Base-by-base conservation (phyloP, 129 eudicot species). In the Calendula officinalis region DNA sequence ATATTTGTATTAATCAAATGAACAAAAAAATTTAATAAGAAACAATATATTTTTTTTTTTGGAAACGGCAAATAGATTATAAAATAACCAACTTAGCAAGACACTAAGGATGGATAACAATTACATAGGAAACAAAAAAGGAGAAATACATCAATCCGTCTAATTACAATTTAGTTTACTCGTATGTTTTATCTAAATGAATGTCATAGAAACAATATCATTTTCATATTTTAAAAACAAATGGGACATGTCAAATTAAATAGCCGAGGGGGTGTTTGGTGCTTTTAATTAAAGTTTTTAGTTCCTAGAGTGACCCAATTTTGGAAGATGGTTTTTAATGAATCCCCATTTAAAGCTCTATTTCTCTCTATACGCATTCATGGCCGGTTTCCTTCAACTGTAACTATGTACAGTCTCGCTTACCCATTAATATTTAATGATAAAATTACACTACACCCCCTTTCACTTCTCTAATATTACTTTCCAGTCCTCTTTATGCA, bases 311-410 rank as follows among this genome's bases (percentile, higher is more conserved):
- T 64, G 80, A 81, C 81, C 78, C 81, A 67, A 75, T 81, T 75
- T 73, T 68, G 87, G 81, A 78, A 81, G 92, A 77, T 85, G 83
- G 84, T 62, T 79, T 73, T 85, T 66, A 82, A 69, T 73, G 82
- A 67, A 67, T 40, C 82, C 76, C 67, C 62, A 66, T 62, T 80
- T 41, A 80, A 69, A 63, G 71, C 70, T 64, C 61, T n/a, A n/a
- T 59, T n/a, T n/a, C n/a, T n/a, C n/a, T n/a, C n/a, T n/a, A n/a
- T n/a, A n/a, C n/a, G n/a, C n/a, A n/a, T n/a, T n/a, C n/a, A n/a
- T n/a, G n/a, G n/a, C n/a, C n/a, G n/a, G n/a, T n/a, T n/a, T 22
- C 30, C 30, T 85, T 82, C 94, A 86, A 82, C 94, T 82, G 94
- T 77, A 65, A 46, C 54, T 56, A 65, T 22, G 30, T 67, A 60